A percentile compares a stretch with the other conserved stretches of the same genome.
These are phyloP conservation scores for Capsicum chinense DNA, from an alignment of 257 asterid species.

Conservation along the genomic window DNA sequence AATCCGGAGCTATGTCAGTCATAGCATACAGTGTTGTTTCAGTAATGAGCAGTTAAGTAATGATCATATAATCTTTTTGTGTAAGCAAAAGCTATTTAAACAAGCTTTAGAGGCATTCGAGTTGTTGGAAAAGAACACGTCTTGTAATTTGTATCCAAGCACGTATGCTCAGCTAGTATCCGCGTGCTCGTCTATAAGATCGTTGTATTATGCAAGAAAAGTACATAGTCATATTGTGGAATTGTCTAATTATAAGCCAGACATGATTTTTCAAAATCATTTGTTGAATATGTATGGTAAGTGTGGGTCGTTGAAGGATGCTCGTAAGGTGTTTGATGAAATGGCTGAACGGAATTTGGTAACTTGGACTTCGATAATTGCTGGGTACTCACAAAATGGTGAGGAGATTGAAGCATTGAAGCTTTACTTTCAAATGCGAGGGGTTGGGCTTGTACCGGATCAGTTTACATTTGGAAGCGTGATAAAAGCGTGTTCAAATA, in stretches of 20 bases:
- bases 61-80: slow-evolving; percentile 53
- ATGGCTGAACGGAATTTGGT: slow-evolving; percentile 71
- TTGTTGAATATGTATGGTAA: slow-evolving; percentile 77
- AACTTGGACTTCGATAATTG: slow-evolving; percentile 73
- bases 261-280: slow-evolving; percentile 71
- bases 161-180: slow-evolving; percentile 58
- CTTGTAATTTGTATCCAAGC: slow-evolving; percentile 47
- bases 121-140: slow-evolving; percentile 40
- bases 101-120: slow-evolving; percentile 62
- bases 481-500: slow-evolving; percentile 60
- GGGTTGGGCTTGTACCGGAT: slow-evolving; percentile 54
- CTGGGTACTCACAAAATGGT: slow-evolving; percentile 66
- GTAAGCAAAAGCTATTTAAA: slow-evolving; percentile 59
- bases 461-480: slow-evolving; percentile 74
- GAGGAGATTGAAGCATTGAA: slow-evolving; percentile 56
- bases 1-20: slow-evolving; percentile 37
- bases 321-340: slow-evolving; percentile 61
- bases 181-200: slow-evolving; percentile 63
- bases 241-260: slow-evolving; percentile 48
- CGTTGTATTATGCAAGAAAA: slow-evolving; percentile 53
- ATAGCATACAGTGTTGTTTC: slow-evolving; percentile 31
- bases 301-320: slow-evolving; percentile 63
- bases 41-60: slow-evolving; percentile 47
- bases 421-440: slow-evolving; percentile 59
- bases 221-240: slow-evolving; percentile 53